Evolutionary conservation across 129 eudicot species (phyloP).

Genomic region (Centella asiatica): DNA sequence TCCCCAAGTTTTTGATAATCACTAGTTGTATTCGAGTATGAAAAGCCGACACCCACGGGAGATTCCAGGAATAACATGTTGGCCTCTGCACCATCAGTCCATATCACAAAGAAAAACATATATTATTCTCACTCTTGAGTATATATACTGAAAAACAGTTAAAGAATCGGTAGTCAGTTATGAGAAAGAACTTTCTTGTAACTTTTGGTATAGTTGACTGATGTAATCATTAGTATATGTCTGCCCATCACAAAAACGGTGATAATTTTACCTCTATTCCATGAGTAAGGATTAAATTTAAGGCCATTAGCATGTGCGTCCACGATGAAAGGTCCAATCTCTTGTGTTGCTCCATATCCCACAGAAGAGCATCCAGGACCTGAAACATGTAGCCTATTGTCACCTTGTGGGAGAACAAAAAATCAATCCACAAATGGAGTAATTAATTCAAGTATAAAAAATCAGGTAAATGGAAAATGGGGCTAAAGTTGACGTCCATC

Average conservation of each 20-base stretch:
- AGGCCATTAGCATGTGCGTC: constrained; percentile 44
- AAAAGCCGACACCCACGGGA: constrained; percentile 96
- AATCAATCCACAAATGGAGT: constrained; percentile 21
- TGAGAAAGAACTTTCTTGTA: background rate
- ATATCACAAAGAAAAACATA: constrained; percentile 10
- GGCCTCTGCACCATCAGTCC: constrained; percentile 59
- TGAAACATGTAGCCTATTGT: constrained; percentile 30
- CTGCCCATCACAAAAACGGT: background rate
- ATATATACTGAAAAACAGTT: background rate
- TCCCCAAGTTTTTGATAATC: constrained; percentile 82
- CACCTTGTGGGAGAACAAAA: constrained; percentile 41
- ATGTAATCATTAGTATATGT: constrained; percentile 2
- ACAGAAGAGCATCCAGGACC: constrained; percentile 99
- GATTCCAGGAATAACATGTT: constrained; percentile 93
- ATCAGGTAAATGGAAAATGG: constrained; percentile 18
- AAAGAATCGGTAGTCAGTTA: background rate
- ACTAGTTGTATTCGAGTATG: constrained; percentile 70
- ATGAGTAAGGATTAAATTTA: constrained; percentile 59
- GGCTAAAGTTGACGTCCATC: constrained; percentile 21
- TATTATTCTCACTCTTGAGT: constrained; percentile 14
- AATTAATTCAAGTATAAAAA: constrained; percentile 6
- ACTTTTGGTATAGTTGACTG: background rate
- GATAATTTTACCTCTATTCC: constrained; percentile 50
- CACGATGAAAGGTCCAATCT: constrained; percentile 83
- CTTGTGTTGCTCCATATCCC: constrained; percentile 99